phyloP scores from a whole-genome alignment of 2,329 filamentous ascomycete genomes.

The Ophiostoma himal-ulmi region DNA sequence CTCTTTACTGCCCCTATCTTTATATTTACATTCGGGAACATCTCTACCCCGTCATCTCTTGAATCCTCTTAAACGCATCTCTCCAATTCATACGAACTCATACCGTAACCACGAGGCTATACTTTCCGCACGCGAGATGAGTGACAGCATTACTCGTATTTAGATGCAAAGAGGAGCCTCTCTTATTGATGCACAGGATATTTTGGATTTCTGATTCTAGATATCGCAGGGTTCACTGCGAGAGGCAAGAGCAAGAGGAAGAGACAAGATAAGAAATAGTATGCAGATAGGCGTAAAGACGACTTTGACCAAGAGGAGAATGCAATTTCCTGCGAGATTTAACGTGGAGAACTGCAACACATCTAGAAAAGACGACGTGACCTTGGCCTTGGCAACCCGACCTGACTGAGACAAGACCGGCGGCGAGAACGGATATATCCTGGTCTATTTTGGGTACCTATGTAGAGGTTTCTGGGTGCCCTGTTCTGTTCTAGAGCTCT shows the following conservation, averaged over 20 bases:
- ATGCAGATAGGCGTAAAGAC: neutral
- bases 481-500: too few species aligned
- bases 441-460: slow-evolving; percentile 3
- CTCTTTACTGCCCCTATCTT: neutral
- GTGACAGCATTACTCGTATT: too few species aligned
- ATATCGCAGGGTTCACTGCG: too few species aligned
- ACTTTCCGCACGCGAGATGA: neutral
- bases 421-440: neutral
- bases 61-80: neutral
- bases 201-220: too few species aligned
- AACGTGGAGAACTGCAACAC: slow-evolving; percentile 14
- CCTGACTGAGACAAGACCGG: slow-evolving; percentile 9
- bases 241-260: too few species aligned
- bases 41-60: neutral
- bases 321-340: slow-evolving; percentile 14
- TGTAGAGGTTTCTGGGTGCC: too few species aligned
- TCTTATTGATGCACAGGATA: too few species aligned
- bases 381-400: slow-evolving; percentile 6
- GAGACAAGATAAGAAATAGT: neutral
- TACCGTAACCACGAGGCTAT: neutral
- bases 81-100: neutral
- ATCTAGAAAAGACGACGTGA: slow-evolving; percentile 5
- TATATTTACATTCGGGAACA: neutral
- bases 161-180: too few species aligned
- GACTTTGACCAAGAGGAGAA: neutral